Conservation (phyloP, 1,284 basidiomycete species). For the Microbotryum lychnidis-dioicae region DNA sequence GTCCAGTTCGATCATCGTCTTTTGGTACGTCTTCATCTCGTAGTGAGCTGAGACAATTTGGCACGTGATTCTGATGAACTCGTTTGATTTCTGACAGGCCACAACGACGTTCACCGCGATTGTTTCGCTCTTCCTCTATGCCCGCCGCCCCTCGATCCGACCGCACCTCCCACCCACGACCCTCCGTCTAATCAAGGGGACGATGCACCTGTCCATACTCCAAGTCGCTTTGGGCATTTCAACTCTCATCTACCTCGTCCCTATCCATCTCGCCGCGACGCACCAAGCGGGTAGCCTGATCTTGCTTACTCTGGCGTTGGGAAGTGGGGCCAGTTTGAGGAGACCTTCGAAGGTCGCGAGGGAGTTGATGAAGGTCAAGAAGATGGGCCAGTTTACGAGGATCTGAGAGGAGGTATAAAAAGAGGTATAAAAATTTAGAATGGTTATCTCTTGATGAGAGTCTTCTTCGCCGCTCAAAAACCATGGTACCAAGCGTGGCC, state of each 20-base stretch:
- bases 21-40: slow-evolving; percentile 51
- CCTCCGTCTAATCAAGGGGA: slow-evolving; percentile 54
- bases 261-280: slow-evolving; percentile 78
- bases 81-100: slow-evolving; percentile 48
- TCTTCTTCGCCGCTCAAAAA: too few species aligned
- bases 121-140: slow-evolving; percentile 53
- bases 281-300: slow-evolving; percentile 93
- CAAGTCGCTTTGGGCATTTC: slow-evolving; percentile 86
- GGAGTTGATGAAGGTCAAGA: slow-evolving; percentile 16
- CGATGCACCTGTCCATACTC: slow-evolving; percentile 72
- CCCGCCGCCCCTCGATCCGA: slow-evolving; percentile 50
- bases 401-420: too few species aligned
- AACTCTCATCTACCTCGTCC: slow-evolving; percentile 88
- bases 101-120: slow-evolving; percentile 68
- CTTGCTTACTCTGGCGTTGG: slow-evolving; percentile 75
- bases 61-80: too few species aligned
- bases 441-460: too few species aligned
- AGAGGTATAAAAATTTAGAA: too few species aligned
- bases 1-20: slow-evolving; percentile 95
- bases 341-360: slow-evolving; percentile 16
- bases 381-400: slow-evolving; percentile 11
- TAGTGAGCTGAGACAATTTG: too few species aligned
- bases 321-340: slow-evolving; percentile 38
- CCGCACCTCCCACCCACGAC: slow-evolving; percentile 60
- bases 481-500: too few species aligned